Percentiles rank a stretch among this genome's conserved stretches.
phyloP scores from a whole-genome alignment of 2,329 filamentous ascomycete species.

The Aspergillus transmontanensis region DNA sequence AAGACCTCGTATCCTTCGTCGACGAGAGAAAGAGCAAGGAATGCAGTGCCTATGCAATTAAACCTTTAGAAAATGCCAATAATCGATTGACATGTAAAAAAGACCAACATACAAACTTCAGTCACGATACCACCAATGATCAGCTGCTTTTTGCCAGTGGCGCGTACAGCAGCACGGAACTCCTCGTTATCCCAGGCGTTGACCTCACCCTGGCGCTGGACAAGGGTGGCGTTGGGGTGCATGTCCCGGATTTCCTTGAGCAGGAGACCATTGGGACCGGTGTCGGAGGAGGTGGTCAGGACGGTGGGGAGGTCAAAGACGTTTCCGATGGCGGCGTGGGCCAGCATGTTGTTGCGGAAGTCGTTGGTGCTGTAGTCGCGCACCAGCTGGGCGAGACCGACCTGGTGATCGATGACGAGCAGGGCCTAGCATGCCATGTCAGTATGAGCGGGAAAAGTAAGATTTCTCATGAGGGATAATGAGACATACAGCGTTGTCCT shows the following conservation, averaged over 20 bases:
- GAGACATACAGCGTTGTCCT: slow-evolving; percentile 26
- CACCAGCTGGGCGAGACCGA: slow-evolving; percentile 47
- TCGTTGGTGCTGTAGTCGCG: slow-evolving; percentile 68
- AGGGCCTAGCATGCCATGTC: slow-evolving; percentile 21
- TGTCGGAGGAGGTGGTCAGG: slow-evolving; percentile 69
- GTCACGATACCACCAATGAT: slow-evolving; percentile 73
- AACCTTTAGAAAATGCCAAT: neutral
- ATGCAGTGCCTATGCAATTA: slow-evolving; percentile 58
- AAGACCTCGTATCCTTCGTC: slow-evolving; percentile 73
- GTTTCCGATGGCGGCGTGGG: slow-evolving; percentile 67
- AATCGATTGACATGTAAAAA: neutral
- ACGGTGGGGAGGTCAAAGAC: slow-evolving; percentile 70
- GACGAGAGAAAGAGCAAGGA: slow-evolving; percentile 71
- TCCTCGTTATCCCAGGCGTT: slow-evolving; percentile 76
- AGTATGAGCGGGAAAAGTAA: neutral
- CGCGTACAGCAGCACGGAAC: slow-evolving; percentile 66
- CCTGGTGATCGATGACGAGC: slow-evolving; percentile 37
- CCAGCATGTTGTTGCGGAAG: slow-evolving; percentile 68
- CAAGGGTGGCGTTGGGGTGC: slow-evolving; percentile 67
- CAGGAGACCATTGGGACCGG: slow-evolving; percentile 70
- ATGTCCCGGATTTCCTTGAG: slow-evolving; percentile 69
- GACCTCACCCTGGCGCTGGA: slow-evolving; percentile 71
- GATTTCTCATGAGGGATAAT: neutral
- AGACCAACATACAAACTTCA: slow-evolving; percentile 62
- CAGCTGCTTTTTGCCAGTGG: slow-evolving; percentile 68